Evolutionary conservation across 257 asterid species (phyloP).

Genomic region (Datura wrightii): DNA sequence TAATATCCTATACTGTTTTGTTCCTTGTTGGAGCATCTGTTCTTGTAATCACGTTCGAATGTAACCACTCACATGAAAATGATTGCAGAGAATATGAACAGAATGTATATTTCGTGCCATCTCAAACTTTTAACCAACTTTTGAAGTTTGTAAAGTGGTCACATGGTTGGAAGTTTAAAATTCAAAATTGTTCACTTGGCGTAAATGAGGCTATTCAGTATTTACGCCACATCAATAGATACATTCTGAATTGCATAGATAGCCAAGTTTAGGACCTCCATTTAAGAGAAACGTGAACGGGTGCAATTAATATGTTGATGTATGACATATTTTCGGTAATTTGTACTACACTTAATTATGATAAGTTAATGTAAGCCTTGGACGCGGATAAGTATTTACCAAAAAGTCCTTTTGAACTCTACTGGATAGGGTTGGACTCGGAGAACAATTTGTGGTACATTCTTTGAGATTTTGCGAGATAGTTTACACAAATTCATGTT

Average conservation of each 20-base stretch:
- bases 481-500: not conserved
- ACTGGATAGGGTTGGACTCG: no score
- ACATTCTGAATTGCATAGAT: not conserved
- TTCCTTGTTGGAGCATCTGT: not conserved
- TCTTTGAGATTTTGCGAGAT: not conserved
- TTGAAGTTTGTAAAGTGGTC: not conserved
- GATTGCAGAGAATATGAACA: not conserved
- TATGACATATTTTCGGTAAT: not conserved
- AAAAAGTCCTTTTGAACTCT: no score
- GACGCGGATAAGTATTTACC: no score
- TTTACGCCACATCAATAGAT: not conserved
- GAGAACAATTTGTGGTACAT: not conserved
- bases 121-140: not conserved
- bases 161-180: not conserved
- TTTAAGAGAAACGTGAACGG: not conserved
- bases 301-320: not conserved
- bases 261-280: not conserved
- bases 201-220: not conserved
- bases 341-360: no score
- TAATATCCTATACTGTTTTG: not conserved
- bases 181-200: not conserved
- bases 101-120: not conserved
- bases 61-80: not conserved
- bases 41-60: constrained; percentile 4
- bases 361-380: no score